Evolutionary conservation across 2,329 filamentous ascomycete species (phyloP), one percentile per base, ranked within the genome.

Genomic region (Trichoderma oligosporum): DNA sequence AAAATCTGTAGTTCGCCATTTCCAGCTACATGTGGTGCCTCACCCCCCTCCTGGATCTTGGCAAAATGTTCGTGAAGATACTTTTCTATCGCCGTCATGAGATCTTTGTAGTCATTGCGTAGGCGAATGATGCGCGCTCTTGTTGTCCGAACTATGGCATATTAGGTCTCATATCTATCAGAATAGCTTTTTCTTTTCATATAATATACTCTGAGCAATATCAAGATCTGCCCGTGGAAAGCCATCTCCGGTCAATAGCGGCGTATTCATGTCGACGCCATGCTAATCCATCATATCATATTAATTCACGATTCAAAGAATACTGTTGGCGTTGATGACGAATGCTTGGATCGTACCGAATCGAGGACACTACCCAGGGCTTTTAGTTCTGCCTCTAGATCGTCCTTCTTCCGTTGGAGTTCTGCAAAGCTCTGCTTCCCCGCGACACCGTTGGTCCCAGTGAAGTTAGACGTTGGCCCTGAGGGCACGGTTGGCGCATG

Each of bases 211-310:
- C 75, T 97, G 93, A 24, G 94, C 88, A 61, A 99, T 88, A 71
- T 99, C 94, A 62, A 99, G 86, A 73, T 99, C 94, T 66, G 89
- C 87, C 69, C 94, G 84, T 29, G 94, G 94, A 70, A 90, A 99
- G 46, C 94, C 94, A 73, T 97, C 94, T 60, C 85, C 83, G 12
- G 93, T 97, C 22, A 91, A 84, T 36, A 99, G 82, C 58, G 84
- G 80, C 7, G 94, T 97, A 66, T 87, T 86, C 94, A 99, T 99
- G 66, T 88, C 86, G 53, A 96, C 93, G 42, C 88, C 86, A 77
- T 97, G 93, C 92, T 97, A 66, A 6, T n/a, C n/a, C n/a, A n/a
- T n/a, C n/a, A n/a, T 14, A 29, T 54, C 29, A 29, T 18, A 36
- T 49, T n/a, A 57, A 35, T 20, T 2, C 11, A 25, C 7, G 12